Evolutionary conservation across 1,284 basidiomycete species (phyloP).

Genomic region (Grifola frondosa): DNA sequence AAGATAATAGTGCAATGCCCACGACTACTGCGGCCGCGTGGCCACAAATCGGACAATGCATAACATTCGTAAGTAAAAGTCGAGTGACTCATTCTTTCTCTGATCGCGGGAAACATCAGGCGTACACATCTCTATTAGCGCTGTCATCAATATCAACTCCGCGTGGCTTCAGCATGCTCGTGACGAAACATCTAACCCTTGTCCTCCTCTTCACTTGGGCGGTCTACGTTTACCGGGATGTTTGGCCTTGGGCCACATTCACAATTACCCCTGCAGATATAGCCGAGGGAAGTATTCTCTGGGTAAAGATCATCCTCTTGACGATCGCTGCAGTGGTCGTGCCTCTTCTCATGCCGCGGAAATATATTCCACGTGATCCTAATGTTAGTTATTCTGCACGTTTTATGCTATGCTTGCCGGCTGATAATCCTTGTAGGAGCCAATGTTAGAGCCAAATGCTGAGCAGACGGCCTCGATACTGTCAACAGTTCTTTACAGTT

Average conservation of each 20-base stretch:
- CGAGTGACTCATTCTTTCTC: no score
- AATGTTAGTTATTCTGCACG: conserved; percentile 43
- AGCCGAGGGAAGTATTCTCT: conserved; percentile 32
- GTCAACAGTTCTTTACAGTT: conserved; percentile 31
- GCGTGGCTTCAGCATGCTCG: no score
- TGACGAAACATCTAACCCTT: conserved; percentile 27
- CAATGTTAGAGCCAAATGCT: conserved; percentile 23
- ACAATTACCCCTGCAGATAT: conserved; percentile 39
- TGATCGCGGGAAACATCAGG: no score
- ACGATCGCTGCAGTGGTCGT: conserved; percentile 40
- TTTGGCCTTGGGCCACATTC: conserved; percentile 48
- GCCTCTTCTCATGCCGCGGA: conserved; percentile 46
- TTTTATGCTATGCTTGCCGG: conserved; percentile 45
- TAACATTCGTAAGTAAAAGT: no score
- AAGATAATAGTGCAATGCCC: no score
- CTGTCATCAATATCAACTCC: no score
- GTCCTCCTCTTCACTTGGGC: conserved; percentile 39
- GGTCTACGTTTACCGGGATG: conserved; percentile 48
- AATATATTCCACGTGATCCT: conserved; percentile 43
- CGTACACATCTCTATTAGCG: no score
- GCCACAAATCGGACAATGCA: no score
- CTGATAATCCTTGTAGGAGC: conserved; percentile 18
- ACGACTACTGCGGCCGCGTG: no score
- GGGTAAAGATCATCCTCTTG: conserved; percentile 38
- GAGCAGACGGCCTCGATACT: conserved; percentile 38